A percentile compares a stretch with the other conserved stretches of the same genome.
These are phyloP conservation scores for Phytophthora tentaculata DNA, from an alignment of 352 stramenopile species.

Conservation along the genomic window DNA sequence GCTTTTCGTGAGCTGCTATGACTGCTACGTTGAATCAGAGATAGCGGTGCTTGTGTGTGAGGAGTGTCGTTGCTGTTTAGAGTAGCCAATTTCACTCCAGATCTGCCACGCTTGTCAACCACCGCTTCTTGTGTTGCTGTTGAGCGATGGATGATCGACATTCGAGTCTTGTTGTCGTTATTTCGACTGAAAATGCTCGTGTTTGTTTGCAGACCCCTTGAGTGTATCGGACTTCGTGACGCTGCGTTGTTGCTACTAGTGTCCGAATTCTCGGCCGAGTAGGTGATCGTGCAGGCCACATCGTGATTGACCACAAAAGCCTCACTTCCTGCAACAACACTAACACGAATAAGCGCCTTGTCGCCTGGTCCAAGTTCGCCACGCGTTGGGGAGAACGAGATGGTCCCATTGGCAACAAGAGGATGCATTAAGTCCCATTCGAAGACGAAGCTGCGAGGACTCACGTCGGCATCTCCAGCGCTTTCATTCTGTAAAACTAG, in stretches of 20 bases:
- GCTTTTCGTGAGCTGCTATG: conserved; percentile 25
- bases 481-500: conserved; percentile 62
- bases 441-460: conserved; percentile 40
- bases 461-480: not conserved
- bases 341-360: conserved; percentile 61
- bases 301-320: conserved; percentile 72
- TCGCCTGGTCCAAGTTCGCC: conserved; percentile 59
- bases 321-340: conserved; percentile 45
- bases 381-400: conserved; percentile 57
- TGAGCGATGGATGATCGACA: conserved; percentile 65
- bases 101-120: conserved; percentile 32
- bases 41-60: not conserved
- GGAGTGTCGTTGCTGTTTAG: conserved; percentile 7
- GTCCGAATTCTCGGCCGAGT: conserved; percentile 29
- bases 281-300: conserved; percentile 60
- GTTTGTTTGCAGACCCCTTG: not conserved
- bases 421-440: conserved; percentile 68
- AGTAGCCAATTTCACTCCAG: conserved; percentile 6
- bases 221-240: conserved; percentile 21
- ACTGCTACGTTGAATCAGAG: conserved; percentile 20
- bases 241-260: conserved; percentile 24
- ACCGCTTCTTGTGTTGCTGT: conserved; percentile 67
- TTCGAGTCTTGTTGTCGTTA: conserved; percentile 26
- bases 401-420: conserved; percentile 50
- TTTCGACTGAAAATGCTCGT: not conserved